Conservation (phyloP, 176 grass and related monocot genomes). For the Themeda triandra region DNA sequence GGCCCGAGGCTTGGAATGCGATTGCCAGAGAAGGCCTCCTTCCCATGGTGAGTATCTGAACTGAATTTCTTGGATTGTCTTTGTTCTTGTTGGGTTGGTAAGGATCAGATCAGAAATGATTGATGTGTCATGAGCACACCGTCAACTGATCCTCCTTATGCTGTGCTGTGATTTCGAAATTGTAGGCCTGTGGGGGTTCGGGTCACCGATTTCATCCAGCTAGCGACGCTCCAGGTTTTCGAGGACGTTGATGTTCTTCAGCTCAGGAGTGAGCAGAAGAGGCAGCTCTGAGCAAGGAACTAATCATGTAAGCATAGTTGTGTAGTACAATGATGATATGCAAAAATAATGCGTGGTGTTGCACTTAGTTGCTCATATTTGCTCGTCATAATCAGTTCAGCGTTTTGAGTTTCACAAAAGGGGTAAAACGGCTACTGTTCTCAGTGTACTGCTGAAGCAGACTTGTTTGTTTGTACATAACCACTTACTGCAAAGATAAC, state of each 20-base stretch:
- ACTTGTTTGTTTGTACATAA: neutral
- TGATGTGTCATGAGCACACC: neutral
- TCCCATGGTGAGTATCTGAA: conserved; percentile 40
- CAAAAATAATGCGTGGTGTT: neutral
- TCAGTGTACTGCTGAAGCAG: neutral
- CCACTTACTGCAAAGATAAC: neutral
- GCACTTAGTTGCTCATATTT: neutral
- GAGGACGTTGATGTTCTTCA: conserved; percentile 47
- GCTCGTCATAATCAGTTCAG: neutral
- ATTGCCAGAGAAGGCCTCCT: conserved; percentile 47
- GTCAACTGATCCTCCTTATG: neutral
- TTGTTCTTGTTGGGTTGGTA: neutral
- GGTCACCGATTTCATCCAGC: conserved; percentile 52
- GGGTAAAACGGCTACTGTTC: neutral
- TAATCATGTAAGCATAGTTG: conserved; percentile 4
- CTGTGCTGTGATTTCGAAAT: neutral
- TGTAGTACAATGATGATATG: neutral
- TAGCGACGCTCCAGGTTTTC: conserved; percentile 40
- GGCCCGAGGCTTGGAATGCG: conserved; percentile 49
- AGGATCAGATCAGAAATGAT: neutral
- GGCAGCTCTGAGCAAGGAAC: conserved; percentile 26
- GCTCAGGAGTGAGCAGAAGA: conserved; percentile 30
- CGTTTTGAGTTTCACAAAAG: neutral
- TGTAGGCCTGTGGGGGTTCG: conserved; percentile 32
- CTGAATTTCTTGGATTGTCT: neutral